Percentiles rank a stretch among this genome's conserved stretches.
phyloP scores from a whole-genome alignment of 1,284 basidiomycete genomes.

The Ceratobasidium papillatum region DNA sequence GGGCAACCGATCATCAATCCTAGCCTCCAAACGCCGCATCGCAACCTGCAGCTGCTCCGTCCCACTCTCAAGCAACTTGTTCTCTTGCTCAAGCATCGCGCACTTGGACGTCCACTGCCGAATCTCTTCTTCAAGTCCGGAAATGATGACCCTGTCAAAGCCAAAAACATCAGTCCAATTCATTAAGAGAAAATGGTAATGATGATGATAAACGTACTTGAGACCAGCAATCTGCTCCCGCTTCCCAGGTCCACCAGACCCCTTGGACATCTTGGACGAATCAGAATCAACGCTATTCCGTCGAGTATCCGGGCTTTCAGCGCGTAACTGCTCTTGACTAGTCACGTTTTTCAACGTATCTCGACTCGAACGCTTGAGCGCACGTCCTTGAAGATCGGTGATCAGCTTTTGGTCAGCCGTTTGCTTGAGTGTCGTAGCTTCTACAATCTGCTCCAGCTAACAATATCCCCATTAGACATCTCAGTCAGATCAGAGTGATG shows the following conservation, averaged over 20 bases:
- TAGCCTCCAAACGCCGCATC: constrained; percentile 75
- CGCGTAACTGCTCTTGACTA: constrained; percentile 45
- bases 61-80: constrained; percentile 75
- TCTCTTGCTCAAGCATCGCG: constrained; percentile 79
- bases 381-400: constrained; percentile 9
- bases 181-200: background rate
- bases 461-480: background rate
- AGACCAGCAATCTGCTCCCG: constrained; percentile 74
- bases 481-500: constrained; percentile 13
- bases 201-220: constrained; percentile 60
- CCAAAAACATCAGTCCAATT: constrained; percentile 33
- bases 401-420: constrained; percentile 25
- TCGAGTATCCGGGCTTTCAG: constrained; percentile 34
- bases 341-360: background rate
- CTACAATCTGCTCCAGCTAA: constrained; percentile 52
- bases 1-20: constrained; percentile 65
- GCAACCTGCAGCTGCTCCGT: constrained; percentile 80
- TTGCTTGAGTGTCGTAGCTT: constrained; percentile 43
- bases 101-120: constrained; percentile 67
- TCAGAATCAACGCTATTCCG: constrained; percentile 41
- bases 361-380: background rate
- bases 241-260: constrained; percentile 56
- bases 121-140: constrained; percentile 86
- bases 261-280: constrained; percentile 61
- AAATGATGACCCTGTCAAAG: constrained; percentile 76